Evolutionary conservation across 192 early-diverging fungal species (phyloP), one percentile per base, ranked within the genome.

Genomic region (Cladochytrium replicatum): DNA sequence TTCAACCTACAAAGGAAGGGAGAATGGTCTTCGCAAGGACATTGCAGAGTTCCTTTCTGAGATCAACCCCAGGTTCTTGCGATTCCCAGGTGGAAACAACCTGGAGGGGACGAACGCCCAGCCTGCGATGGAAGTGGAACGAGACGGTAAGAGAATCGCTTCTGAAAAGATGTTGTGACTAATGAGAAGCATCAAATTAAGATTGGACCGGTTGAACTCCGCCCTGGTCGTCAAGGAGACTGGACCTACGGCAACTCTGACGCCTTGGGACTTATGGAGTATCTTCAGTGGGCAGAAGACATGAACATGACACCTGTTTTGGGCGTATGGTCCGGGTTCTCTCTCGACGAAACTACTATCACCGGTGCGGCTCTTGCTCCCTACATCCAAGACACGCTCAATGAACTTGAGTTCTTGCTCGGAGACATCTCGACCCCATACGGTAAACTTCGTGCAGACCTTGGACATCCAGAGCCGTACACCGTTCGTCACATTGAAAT

Each of bases 31-130:
- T 21, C 48, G 55, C 15, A 21, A 43, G 2, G 55, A 57, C 30
- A 5, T 57, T 3, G 55, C 23, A 11, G 24, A 57, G 4, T 32
- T 52, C 4, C 7, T 57, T 17, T 31, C 27, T 21, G 34, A 53
- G 15, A 27, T 40, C 9, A 32, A 50, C 17, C 55, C 55, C 6
- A 44, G 44, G 3, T 52, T 57, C 30, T 57, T 57, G 26, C 48
- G 55, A 7, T 57, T 57, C 32, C 55, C 55, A 21, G 55, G 55
- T 19, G 55, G 55, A 50, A 57, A 47, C 31, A 52, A 57, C 21
- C 22, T 57, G 15, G 46, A 57, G 29, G 55, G 55, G 26, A 8
- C 19, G 7, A 53, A 17, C 3, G 28, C 27, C 26, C 2, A n/a
- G 31, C 25, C 13, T 17, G 8, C 24, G 55, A 37, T 57, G 45